Evolutionary conservation across 164 flowering plant species (phyloP), one percentile per base, ranked within the genome.

Genomic region (Stephania japonica): DNA sequence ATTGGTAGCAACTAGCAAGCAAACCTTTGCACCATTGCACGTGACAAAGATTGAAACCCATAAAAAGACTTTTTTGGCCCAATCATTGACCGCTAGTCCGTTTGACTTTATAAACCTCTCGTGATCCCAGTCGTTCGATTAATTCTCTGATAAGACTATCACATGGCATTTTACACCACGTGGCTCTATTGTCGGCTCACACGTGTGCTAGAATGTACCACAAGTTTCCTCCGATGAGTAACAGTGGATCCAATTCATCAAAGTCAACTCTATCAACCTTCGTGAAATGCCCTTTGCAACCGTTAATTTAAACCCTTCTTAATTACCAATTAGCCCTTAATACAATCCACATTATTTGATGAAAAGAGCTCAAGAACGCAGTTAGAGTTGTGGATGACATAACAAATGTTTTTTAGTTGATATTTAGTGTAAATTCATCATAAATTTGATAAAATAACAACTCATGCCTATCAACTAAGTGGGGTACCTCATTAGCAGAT

Each of bases 251-350:
- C 64, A 59, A 6, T 24, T n/a, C 4, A 59, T 59, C 24, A 21
- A 59, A 59, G 64, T 59, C 64, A 59, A 59, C 64, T 59, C 64
- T 59, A 8, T 16, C 63, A 59, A n/a, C 19, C 23, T 59, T 21
- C 7, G 19, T 59, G 7, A n/a, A 59, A 59, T n/a, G 24, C 64
- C 64, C 5, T n/a, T 24, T 24, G 4, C 64, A 59, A 19, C 25
- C 0, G 23, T 59, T 59, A 59, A 19, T 2, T 59, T 59, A n/a
- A 59, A 59, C 21, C 23, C 24, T 24, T 8, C 23, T 59, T 59
- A n/a, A 59, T n/a, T 59, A n/a, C 21, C 64, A 59, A n/a, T 56
- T 56, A 56, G 16, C 62, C 62, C 62, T 56, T 56, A 56, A 56
- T 56, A 19, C 62, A 56, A 56, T 18, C 23, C 62, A 56, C 62